Evolutionary conservation across 2,329 filamentous ascomycete species (phyloP), one percentile per base, ranked within the genome.

Genomic region (Scedosporium boydii): DNA sequence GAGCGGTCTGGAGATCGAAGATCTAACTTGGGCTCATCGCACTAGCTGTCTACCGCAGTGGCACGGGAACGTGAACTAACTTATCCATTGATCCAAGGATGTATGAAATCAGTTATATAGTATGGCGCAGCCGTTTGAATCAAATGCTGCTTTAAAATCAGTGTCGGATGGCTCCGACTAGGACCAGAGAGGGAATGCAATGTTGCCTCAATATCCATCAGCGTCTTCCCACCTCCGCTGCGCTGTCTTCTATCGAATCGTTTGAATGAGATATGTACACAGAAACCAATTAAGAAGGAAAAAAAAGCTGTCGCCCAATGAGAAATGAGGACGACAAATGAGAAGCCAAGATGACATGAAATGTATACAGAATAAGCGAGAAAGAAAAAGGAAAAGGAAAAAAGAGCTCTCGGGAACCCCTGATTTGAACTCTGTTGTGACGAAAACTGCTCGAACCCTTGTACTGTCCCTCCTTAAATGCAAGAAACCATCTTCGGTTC

Each of bases 1-100:
- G 51, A 26, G 72, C 68, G 44, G 44, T 48, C 21, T n/a, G 44
- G 44, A 18, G 44, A 48, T 21, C 16, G 18, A 48, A 21, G 44
- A 21, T 21, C 6, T 18, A 16, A n/a, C 14, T 48, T 21, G 44
- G 44, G 14, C 44, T 48, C 44, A 48, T 21, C 44, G 10, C 18
- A 38, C 18, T 48, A 9, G 44, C 5, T n/a, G 16, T 48, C 18
- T 14, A 18, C 16, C 21, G n/a, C 44, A 48, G 6, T 48, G 44
- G 14, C 44, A 18, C 34, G 44, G 44, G 44, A 48, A 48, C 21
- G 44, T 48, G 44, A 48, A 18, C 16, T 21, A 48, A 48, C 44
- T 48, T 21, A 48, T 48, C n/a, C 6, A 48, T 48, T 48, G 44
- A 48, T 48, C 6, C 44, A 21, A 10, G 44, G n/a, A 21, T 21